These are phyloP conservation scores for Chalciporus chontae DNA, from an alignment of 768 basidiomycete species.

Conservation along the genomic window DNA sequence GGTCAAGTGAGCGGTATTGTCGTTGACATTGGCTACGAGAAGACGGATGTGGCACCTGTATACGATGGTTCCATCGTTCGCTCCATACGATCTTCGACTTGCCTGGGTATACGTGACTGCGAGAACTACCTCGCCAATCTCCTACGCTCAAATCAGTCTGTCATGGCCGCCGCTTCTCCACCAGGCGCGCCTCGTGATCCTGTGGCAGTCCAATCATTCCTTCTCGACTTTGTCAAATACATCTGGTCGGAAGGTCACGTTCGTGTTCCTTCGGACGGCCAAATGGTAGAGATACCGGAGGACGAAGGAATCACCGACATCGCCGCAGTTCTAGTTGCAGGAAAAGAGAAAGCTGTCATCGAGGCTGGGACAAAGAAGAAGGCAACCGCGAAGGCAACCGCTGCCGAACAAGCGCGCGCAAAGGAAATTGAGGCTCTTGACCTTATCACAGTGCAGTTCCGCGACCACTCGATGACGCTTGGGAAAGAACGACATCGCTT, in stretches of 20 bases:
- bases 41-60: conserved; percentile 75
- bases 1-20: conserved; percentile 71
- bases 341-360: conserved; percentile 87
- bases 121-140: conserved; percentile 72
- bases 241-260: conserved; percentile 63
- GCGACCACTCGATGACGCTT: conserved; percentile 65
- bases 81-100: conserved; percentile 50
- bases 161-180: conserved; percentile 57
- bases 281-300: conserved; percentile 56
- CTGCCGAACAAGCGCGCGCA: conserved; percentile 77
- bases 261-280: conserved; percentile 72
- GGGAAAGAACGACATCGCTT: conserved; percentile 89
- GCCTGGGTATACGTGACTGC: conserved; percentile 69
- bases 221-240: conserved; percentile 63
- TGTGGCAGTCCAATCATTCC: conserved; percentile 44
- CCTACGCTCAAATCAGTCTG: conserved; percentile 62
- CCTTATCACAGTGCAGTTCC: conserved; percentile 72
- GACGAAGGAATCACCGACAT: conserved; percentile 89
- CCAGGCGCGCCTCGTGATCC: conserved; percentile 44
- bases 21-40: conserved; percentile 75
- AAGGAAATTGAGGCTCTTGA: conserved; percentile 82
- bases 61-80: conserved; percentile 68
- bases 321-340: conserved; percentile 84
- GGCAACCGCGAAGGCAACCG: conserved; percentile 64
- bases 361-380: conserved; percentile 82